These are phyloP conservation scores for Lathyrus sativus DNA, from an alignment of 306 rosid species.

Conservation along the genomic window DNA sequence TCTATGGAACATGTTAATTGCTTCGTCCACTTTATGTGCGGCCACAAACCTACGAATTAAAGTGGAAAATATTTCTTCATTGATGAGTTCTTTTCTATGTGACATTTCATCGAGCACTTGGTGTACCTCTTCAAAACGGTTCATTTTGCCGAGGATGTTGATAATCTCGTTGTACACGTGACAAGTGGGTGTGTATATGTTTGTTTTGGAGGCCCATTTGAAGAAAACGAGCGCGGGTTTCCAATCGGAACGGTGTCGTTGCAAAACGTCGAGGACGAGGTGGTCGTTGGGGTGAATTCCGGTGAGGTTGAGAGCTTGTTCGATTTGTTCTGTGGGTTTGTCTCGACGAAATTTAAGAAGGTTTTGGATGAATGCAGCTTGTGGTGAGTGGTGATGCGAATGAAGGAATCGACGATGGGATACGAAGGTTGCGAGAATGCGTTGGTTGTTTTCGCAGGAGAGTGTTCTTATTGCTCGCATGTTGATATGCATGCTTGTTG, in stretches of 20 bases:
- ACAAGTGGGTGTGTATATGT: slow-evolving; percentile 44
- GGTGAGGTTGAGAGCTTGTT: slow-evolving; percentile 58
- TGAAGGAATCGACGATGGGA: slow-evolving; percentile 31
- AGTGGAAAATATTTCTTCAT: slow-evolving; percentile 47
- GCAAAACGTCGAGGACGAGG: slow-evolving; percentile 63
- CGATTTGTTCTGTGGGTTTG: slow-evolving; percentile 54
- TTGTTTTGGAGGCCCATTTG: slow-evolving; percentile 58
- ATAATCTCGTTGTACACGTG: slow-evolving; percentile 58
- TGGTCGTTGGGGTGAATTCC: slow-evolving; percentile 44
- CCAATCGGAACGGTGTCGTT: slow-evolving; percentile 76
- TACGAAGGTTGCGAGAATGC: slow-evolving; percentile 15
- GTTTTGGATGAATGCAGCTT: slow-evolving; percentile 53
- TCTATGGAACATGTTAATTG: slow-evolving; percentile 48
- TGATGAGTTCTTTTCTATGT: slow-evolving; percentile 46
- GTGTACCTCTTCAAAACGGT: slow-evolving; percentile 53
- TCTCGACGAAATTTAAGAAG: slow-evolving; percentile 64
- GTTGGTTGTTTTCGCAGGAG: slow-evolving; percentile 36
- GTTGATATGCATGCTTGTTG: background rate
- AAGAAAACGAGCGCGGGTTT: slow-evolving; percentile 61
- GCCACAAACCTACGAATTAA: slow-evolving; percentile 59
- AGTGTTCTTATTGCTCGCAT: slow-evolving; percentile 29
- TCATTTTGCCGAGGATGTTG: slow-evolving; percentile 61
- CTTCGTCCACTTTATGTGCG: slow-evolving; percentile 70
- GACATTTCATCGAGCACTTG: slow-evolving; percentile 81
- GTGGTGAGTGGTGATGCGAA: slow-evolving; percentile 31